Evolutionary conservation across 163 green algal species (phyloP).

Genomic region (Scenedesmus sp.): DNA sequence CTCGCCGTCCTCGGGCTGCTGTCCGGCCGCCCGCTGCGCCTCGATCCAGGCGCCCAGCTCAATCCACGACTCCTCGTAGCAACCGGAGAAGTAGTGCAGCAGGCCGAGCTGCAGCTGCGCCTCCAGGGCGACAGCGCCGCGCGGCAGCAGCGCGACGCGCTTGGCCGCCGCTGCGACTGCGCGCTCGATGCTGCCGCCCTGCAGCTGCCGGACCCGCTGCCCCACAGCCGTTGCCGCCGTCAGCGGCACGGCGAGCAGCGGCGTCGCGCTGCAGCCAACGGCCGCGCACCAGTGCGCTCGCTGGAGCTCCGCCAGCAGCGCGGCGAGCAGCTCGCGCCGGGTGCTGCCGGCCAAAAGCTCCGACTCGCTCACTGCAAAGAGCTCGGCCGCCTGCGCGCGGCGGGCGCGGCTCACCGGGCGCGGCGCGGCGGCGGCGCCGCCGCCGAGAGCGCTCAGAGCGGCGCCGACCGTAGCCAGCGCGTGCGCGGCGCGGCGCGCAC

Average conservation of each 20-base stretch:
- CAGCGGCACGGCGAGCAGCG: conserved; percentile 57
- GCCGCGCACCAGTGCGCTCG: conserved; percentile 59
- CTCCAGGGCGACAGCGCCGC: neutral
- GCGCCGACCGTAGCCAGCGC: too few species aligned
- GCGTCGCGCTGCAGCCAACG: conserved; percentile 53
- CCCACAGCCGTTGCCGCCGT: conserved; percentile 51
- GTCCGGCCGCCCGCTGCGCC: neutral
- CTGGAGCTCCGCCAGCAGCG: conserved; percentile 57
- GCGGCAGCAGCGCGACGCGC: conserved; percentile 58
- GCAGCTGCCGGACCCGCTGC: conserved; percentile 37
- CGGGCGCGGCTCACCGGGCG: too few species aligned
- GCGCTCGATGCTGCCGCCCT: conserved; percentile 44
- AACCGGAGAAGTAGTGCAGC: conserved; percentile 59
- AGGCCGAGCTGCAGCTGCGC: conserved; percentile 64
- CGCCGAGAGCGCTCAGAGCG: too few species aligned
- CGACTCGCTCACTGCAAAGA: conserved; percentile 57
- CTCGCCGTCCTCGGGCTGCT: conserved; percentile 2
- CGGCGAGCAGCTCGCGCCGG: conserved; percentile 52
- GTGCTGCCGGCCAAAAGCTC: conserved; percentile 49
- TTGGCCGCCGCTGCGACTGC: conserved; percentile 63
- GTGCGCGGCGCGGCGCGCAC: conserved; percentile 22
- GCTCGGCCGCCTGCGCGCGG: conserved; percentile 66
- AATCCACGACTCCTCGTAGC: conserved; percentile 61
- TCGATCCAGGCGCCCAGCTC: conserved; percentile 59
- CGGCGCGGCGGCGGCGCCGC: too few species aligned